Conservation (phyloP, 768 basidiomycete genomes). For the Filobasidium floriforme region DNA sequence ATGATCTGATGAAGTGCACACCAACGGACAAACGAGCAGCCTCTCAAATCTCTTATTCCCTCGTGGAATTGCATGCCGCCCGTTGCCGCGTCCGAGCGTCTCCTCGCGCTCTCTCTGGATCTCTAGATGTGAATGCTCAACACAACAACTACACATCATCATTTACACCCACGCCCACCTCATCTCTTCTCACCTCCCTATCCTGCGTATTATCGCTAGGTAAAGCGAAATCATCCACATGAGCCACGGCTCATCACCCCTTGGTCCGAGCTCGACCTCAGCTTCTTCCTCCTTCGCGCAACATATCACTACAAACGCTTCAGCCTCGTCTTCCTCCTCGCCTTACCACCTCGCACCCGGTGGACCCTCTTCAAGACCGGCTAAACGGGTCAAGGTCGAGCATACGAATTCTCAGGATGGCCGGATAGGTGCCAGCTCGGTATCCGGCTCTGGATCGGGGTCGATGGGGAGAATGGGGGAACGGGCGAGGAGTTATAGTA, state of each 20-base stretch:
- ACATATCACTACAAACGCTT: not conserved
- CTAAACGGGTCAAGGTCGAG: not conserved
- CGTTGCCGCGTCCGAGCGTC: no score
- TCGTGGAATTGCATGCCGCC: no score
- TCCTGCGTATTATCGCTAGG: no score
- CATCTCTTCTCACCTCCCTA: not conserved
- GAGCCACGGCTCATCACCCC: conserved; percentile 2
- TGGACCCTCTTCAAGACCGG: not conserved
- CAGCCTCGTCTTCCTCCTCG: no score
- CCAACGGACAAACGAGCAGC: no score
- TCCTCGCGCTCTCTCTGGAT: no score
- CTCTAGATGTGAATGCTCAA: no score
- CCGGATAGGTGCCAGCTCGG: not conserved
- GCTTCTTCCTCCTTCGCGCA: not conserved
- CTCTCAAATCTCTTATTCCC: no score
- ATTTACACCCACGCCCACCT: no score
- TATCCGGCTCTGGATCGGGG: not conserved
- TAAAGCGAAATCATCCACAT: not conserved
- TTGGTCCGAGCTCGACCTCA: not conserved
- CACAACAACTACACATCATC: no score
- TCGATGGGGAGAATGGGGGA: not conserved
- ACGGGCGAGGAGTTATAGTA: not conserved
- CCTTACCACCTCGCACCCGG: no score
- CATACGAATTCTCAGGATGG: not conserved
- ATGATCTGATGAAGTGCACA: no score